A percentile compares a stretch with the other conserved stretches of the same genome.
Evolutionary conservation across 768 basidiomycete genomes (phyloP).

Genomic region (Gelatoporia subvermispora): DNA sequence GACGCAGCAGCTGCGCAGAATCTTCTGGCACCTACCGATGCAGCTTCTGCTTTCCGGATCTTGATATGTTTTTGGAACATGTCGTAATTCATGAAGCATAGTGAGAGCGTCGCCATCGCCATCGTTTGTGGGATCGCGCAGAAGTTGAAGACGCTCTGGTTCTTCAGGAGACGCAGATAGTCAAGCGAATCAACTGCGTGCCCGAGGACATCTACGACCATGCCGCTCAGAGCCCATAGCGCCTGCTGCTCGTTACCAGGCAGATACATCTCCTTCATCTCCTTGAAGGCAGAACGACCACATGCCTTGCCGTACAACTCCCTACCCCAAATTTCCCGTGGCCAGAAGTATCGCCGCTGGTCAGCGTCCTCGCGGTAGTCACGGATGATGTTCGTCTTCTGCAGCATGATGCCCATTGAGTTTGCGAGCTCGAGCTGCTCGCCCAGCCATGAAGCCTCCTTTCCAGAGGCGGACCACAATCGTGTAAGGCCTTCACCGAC

Average conservation of each 20-base stretch:
- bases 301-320: constrained; percentile 43
- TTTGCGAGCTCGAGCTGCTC: constrained; percentile 85
- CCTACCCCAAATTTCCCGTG: constrained; percentile 79
- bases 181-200: constrained; percentile 86
- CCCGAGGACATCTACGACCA: constrained; percentile 83
- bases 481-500: constrained; percentile 94
- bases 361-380: constrained; percentile 92
- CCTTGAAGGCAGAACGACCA: constrained; percentile 40
- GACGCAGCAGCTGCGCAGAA: neutral
- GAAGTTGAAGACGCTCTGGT: constrained; percentile 93
- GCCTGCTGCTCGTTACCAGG: constrained; percentile 60
- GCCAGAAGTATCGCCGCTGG: constrained; percentile 88
- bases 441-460: constrained; percentile 70
- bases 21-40: constrained; percentile 47
- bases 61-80: constrained; percentile 90
- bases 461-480: constrained; percentile 80
- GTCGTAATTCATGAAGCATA: constrained; percentile 89
- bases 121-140: constrained; percentile 92
- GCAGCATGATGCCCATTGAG: constrained; percentile 91
- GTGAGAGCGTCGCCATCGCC: constrained; percentile 90
- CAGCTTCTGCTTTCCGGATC: constrained; percentile 90
- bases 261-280: constrained; percentile 64
- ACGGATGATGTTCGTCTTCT: constrained; percentile 98
- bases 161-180: constrained; percentile 80
- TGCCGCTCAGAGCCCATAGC: constrained; percentile 77